Base-by-base conservation (phyloP, 176 grass and related monocot genomes). In the Pharus latifolius region DNA sequence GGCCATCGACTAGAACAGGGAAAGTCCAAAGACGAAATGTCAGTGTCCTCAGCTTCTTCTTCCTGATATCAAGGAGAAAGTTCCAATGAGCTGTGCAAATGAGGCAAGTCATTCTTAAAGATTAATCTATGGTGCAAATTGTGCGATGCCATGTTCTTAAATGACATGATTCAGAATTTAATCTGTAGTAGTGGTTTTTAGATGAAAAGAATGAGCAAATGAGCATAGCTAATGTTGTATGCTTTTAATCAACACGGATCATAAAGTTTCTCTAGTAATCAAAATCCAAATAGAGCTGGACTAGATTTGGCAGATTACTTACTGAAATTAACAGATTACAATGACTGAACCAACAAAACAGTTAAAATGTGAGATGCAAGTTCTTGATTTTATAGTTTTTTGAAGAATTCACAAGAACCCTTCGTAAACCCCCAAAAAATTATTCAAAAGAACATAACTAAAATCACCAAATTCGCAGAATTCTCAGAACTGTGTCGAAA, bases 21-120 rank as follows among this genome's bases (percentile, higher is more conserved):
- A 90, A 93, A 23, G 94, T 98, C 94, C 94, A 93, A 20, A 98
- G 94, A 41, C 87, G 81, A 60, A 93, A 93, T 63, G 84, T 70
- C 50, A 88, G 67, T 28, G 85, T 83, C 50, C 75, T 88, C 76
- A 74, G 66, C 65, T 84, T 90, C 48, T 74, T 88, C 46, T 83
- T 90, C 65, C 94, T 93, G 80, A 28, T 24, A 83, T 25, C 0
- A 32, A 81, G 60, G 42, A 46, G 41, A 37, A 60, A 61, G 7
- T 1, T 48, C 10, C 0, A 5, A 47, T 54, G 34, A 72, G 47
- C 16, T 32, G 7, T 35, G 10, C 2, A 30, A 41, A 61, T 77
- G 69, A 73, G 60, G 29, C 16, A 38, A 32, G 20, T 1, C 41
- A 76, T 24, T 38, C 28, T 44, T 23, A 23, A 13, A 38, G 26